Conservation (phyloP, 345 rosid genomes). For the Gossypium stocksii region DNA sequence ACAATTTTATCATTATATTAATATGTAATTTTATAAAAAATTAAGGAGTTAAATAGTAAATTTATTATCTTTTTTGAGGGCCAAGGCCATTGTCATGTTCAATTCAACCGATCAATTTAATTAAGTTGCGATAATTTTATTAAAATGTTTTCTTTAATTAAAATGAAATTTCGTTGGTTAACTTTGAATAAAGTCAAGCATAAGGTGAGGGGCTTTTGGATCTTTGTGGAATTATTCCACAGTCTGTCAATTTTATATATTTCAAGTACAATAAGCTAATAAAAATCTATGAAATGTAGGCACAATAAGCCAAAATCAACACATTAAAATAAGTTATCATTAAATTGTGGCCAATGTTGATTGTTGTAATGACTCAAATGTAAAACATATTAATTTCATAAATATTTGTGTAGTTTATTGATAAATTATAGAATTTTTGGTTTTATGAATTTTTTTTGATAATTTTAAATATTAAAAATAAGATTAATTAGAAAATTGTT, state of each 20-base stretch:
- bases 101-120: neutral
- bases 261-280: neutral
- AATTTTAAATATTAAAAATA: no score
- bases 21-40: no score
- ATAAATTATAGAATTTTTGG: no score
- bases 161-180: neutral
- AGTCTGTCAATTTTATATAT: no score
- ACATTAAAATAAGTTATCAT: neutral
- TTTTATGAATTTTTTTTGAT: no score
- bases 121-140: neutral
- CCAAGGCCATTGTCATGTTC: neutral
- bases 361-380: neutral
- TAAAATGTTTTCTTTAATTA: neutral
- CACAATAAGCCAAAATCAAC: neutral
- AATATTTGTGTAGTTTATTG: no score
- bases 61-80: fast-evolving
- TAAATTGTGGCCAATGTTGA: neutral
- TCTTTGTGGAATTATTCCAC: no score
- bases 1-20: no score
- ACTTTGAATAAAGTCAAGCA: conserved; percentile 12
- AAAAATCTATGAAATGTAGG: neutral
- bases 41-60: no score
- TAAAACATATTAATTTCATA: neutral
- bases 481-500: no score
- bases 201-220: no score